Conservation (phyloP, 148 eudicot species). For the Rhododendron ferrugineum region DNA sequence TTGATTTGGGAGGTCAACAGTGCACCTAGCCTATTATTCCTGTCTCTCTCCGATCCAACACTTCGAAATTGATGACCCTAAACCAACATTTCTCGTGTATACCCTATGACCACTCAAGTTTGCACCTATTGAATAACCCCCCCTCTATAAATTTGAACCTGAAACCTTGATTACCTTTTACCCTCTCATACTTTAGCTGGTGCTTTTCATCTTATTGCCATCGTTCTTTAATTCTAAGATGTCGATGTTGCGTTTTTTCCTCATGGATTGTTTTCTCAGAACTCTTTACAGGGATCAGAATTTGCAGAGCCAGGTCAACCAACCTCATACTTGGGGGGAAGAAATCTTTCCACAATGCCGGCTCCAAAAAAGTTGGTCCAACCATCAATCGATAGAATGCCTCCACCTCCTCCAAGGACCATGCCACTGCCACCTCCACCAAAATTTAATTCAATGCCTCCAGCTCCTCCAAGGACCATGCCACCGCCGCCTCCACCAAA, state of each 20-base stretch:
- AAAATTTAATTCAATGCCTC: constrained; percentile 39
- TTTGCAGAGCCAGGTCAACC: constrained; percentile 29
- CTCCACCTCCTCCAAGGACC: constrained; percentile 37
- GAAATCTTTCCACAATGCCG: constrained; percentile 28
- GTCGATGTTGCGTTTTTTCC: neutral
- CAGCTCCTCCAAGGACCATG: constrained; percentile 36
- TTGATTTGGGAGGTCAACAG: neutral
- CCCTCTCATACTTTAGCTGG: neutral
- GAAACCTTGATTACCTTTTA: neutral
- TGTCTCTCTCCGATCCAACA: neutral
- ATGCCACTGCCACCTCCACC: constrained; percentile 40
- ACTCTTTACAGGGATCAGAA: constrained; percentile 48
- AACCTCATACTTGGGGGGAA: constrained; percentile 29
- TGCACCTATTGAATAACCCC: neutral
- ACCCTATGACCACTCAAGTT: constrained; percentile 5
- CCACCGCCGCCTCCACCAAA: constrained; percentile 43
- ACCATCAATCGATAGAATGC: constrained; percentile 31
- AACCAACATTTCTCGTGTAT: neutral
- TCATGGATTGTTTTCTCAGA: constrained; percentile 24
- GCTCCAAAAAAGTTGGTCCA: constrained; percentile 36
- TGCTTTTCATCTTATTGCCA: neutral
- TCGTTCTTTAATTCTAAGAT: neutral
- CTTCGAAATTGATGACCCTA: neutral
- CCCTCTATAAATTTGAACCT: neutral
- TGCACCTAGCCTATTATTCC: constrained; percentile 1